phyloP scores from a whole-genome alignment of 805 yeast species.

The Metschnikowia kunwiensis region DNA sequence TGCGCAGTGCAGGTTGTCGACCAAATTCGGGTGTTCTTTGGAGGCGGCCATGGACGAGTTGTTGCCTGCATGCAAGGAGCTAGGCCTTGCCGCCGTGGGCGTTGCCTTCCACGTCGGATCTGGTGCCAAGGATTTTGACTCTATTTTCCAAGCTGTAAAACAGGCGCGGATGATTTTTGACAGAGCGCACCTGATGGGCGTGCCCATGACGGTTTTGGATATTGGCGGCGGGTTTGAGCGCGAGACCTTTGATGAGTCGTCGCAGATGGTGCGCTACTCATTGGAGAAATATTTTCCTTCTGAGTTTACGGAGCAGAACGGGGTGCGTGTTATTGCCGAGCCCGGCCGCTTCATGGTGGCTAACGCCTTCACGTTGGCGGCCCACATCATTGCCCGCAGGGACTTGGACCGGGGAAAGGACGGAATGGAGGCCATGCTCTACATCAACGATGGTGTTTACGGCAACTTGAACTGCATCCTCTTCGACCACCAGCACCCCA shows the following conservation, averaged over 20 bases:
- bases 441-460: constrained; percentile 92
- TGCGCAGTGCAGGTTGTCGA: constrained; percentile 81
- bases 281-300: constrained; percentile 60
- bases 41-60: constrained; percentile 48
- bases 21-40: constrained; percentile 83
- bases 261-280: constrained; percentile 53
- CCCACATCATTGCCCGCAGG: constrained; percentile 84
- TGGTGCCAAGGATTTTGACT: constrained; percentile 72
- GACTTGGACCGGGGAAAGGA: constrained; percentile 25
- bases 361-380: constrained; percentile 77
- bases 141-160: constrained; percentile 65
- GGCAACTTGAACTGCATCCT: constrained; percentile 93
- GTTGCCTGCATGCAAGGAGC: constrained; percentile 56
- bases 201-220: constrained; percentile 58
- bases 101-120: constrained; percentile 96
- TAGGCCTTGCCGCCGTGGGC: constrained; percentile 69
- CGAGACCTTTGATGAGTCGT: constrained; percentile 56
- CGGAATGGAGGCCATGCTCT: constrained; percentile 60
- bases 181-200: constrained; percentile 45
- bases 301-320: constrained; percentile 22
- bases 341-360: constrained; percentile 92
- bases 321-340: constrained; percentile 69
- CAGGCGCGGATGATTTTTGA: constrained; percentile 73
- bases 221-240: constrained; percentile 92
- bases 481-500: constrained; percentile 85